A percentile compares a stretch with the other conserved stretches of the same genome.
Conservation (phyloP, 2,329 filamentous ascomycete species). For the Neopestalotiopsis rosae region DNA sequence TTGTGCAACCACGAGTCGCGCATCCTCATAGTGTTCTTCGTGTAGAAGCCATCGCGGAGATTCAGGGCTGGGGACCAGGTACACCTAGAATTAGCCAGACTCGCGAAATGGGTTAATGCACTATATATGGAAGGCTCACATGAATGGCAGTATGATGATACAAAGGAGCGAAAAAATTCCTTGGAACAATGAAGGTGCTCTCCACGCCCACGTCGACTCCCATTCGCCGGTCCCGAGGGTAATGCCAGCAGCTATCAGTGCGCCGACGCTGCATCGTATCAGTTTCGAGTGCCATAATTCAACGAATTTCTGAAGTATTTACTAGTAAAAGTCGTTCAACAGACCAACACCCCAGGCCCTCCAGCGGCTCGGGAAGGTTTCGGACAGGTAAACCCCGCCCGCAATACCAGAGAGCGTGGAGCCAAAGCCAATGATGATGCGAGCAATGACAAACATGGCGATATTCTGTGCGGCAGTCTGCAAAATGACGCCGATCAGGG, state of each 20-base stretch:
- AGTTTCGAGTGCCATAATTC: constrained; percentile 5
- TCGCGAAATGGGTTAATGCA: no score
- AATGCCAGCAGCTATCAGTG: constrained; percentile 49
- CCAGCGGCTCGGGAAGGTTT: constrained; percentile 51
- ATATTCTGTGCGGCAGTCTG: constrained; percentile 56
- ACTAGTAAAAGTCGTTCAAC: constrained; percentile 37
- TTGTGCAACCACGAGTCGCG: constrained; percentile 43
- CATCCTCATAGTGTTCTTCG: constrained; percentile 44
- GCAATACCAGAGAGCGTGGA: constrained; percentile 46
- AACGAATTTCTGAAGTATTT: constrained; percentile 14
- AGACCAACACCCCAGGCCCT: constrained; percentile 38
- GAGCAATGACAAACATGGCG: constrained; percentile 54
- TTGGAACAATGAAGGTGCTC: constrained; percentile 49
- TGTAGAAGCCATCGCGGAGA: constrained; percentile 50
- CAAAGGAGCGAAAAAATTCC: constrained; percentile 42
- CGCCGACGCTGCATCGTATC: constrained; percentile 33
- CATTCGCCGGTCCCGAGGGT: constrained; percentile 47
- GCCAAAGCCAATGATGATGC: constrained; percentile 55
- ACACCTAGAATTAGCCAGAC: background rate
- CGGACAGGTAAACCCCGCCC: constrained; percentile 53
- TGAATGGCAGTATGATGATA: constrained; percentile 48
- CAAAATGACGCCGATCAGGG: constrained; percentile 49
- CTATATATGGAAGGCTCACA: constrained; percentile 27
- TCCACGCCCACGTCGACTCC: constrained; percentile 52
- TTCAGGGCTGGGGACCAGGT: constrained; percentile 37